These are phyloP conservation scores for Mycosarcoma mackinlayi DNA, from an alignment of 1,284 basidiomycete genomes.

Conservation along the genomic window DNA sequence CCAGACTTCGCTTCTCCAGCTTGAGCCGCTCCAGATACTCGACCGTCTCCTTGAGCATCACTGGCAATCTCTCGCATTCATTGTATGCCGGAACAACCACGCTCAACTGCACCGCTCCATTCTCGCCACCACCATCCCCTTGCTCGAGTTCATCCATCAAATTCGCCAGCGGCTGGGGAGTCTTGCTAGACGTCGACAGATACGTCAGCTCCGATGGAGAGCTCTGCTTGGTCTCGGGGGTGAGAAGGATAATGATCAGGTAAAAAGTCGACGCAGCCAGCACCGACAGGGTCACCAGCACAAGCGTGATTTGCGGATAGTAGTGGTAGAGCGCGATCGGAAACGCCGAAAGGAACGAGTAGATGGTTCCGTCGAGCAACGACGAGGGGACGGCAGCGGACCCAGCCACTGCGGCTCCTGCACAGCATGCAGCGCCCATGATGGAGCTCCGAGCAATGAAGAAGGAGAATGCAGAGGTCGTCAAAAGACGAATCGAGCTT, in stretches of 20 bases:
- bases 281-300: slow-evolving; percentile 10
- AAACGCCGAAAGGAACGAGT: slow-evolving; percentile 30
- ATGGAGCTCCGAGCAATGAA: neutral
- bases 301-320: slow-evolving; percentile 31
- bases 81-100: slow-evolving; percentile 92
- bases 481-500: too few species aligned
- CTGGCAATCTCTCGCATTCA: slow-evolving; percentile 80
- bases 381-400: slow-evolving; percentile 13
- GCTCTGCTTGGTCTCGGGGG: slow-evolving; percentile 20
- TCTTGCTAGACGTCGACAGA: slow-evolving; percentile 3
- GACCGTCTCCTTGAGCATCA: slow-evolving; percentile 82
- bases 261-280: slow-evolving; percentile 19
- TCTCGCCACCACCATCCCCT: neutral
- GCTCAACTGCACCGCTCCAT: slow-evolving; percentile 71
- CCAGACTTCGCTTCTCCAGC: slow-evolving; percentile 12
- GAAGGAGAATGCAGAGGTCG: too few species aligned
- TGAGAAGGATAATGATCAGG: slow-evolving; percentile 23
- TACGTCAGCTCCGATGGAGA: slow-evolving; percentile 23
- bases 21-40: slow-evolving; percentile 69
- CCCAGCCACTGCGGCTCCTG: slow-evolving; percentile 32
- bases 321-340: slow-evolving; percentile 46
- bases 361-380: slow-evolving; percentile 32
- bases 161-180: slow-evolving; percentile 17
- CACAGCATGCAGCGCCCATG: slow-evolving; percentile 54
- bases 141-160: slow-evolving; percentile 14